Evolutionary conservation across 345 rosid species (phyloP).

Genomic region (Lepidium africanum): DNA sequence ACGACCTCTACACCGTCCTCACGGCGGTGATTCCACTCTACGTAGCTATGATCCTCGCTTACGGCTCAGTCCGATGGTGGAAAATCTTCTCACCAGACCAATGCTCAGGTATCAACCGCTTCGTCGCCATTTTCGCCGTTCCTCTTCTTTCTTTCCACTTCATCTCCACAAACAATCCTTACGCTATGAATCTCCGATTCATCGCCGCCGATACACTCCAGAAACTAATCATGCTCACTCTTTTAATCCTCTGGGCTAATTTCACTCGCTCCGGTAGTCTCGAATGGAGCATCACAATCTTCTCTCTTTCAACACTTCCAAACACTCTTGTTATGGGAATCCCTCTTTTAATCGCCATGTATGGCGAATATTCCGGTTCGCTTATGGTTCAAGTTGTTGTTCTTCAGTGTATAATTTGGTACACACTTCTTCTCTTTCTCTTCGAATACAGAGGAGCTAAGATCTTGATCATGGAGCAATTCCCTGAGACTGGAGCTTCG

Average conservation of each 20-base stretch:
- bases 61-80: constrained; percentile 98
- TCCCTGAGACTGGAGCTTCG: constrained; percentile 85
- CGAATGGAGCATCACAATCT: constrained; percentile 90
- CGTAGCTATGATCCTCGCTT: constrained; percentile 91
- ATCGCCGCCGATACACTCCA: constrained; percentile 90
- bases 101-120: constrained; percentile 94
- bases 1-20: constrained; percentile 80
- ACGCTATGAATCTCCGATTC: constrained; percentile 76
- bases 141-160: constrained; percentile 93
- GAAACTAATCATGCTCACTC: constrained; percentile 59
- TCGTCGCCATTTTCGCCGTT: constrained; percentile 92
- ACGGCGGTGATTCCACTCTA: constrained; percentile 79
- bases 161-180: constrained; percentile 79
- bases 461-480: constrained; percentile 82
- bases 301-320: constrained; percentile 83
- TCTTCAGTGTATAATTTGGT: constrained; percentile 90
- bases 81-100: constrained; percentile 88
- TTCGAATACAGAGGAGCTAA: constrained; percentile 92
- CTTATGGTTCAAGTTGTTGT: constrained; percentile 96
- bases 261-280: constrained; percentile 53
- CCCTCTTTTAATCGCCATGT: constrained; percentile 88
- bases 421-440: constrained; percentile 78
- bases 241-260: constrained; percentile 55
- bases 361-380: constrained; percentile 54
- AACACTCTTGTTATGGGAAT: constrained; percentile 97